Evolutionary conservation across 805 yeast genomes (phyloP).

Genomic region (Sugiyamaella marilandica): DNA sequence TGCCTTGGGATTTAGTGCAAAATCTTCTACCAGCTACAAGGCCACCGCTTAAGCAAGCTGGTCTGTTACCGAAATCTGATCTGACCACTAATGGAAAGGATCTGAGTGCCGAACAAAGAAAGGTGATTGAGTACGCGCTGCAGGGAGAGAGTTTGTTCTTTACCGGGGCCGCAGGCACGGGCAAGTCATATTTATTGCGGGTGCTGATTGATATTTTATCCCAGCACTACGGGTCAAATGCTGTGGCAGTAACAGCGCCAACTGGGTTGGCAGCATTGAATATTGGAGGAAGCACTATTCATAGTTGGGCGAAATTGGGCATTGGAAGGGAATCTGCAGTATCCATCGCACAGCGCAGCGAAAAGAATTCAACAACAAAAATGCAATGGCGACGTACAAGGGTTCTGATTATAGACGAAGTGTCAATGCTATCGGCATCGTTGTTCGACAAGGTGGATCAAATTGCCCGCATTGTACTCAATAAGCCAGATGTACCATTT

Average conservation of each 20-base stretch:
- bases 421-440: conserved; percentile 84
- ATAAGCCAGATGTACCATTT: conserved; percentile 50
- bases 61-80: neutral
- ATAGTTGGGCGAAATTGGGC: conserved; percentile 75
- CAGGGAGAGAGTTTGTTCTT: conserved; percentile 62
- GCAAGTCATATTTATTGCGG: conserved; percentile 78
- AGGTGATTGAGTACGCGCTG: conserved; percentile 55
- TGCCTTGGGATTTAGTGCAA: conserved; percentile 2
- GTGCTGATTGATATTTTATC: conserved; percentile 53
- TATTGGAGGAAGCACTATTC: conserved; percentile 80
- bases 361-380: conserved; percentile 38
- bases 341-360: conserved; percentile 43
- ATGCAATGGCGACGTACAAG: conserved; percentile 63
- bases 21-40: neutral
- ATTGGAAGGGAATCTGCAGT: conserved; percentile 51
- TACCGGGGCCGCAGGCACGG: conserved; percentile 98
- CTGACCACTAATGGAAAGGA: neutral
- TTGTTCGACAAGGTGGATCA: conserved; percentile 67
- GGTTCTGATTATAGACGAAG: conserved; percentile 82
- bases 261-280: conserved; percentile 90
- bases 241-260: conserved; percentile 72
- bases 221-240: conserved; percentile 34
- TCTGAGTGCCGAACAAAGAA: conserved; percentile 40
- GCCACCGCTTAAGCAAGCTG: neutral
- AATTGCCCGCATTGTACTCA: conserved; percentile 45